A percentile compares a stretch with the other conserved stretches of the same genome.
These are phyloP conservation scores for Endoconidiophora polonica DNA, from an alignment of 2,329 filamentous ascomycete species.

Conservation along the genomic window DNA sequence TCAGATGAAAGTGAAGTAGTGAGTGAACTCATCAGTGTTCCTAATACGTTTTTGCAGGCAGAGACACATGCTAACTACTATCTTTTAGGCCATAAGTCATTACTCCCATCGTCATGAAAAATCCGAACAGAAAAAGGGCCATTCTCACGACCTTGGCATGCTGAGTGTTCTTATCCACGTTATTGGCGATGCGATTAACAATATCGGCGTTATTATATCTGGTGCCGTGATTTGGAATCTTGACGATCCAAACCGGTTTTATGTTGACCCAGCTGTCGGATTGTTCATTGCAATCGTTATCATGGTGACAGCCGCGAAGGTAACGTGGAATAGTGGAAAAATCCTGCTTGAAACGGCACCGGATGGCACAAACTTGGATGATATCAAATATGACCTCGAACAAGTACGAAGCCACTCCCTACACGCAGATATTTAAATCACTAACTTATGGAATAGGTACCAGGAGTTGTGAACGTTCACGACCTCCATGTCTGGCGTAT, in stretches of 20 bases:
- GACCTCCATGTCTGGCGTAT: conserved; percentile 61
- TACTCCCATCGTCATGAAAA: conserved; percentile 32
- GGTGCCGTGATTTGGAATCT: conserved; percentile 53
- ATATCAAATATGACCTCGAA: conserved; percentile 54
- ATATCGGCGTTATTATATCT: conserved; percentile 56
- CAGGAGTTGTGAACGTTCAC: conserved; percentile 49
- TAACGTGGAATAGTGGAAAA: conserved; percentile 43
- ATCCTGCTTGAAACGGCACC: conserved; percentile 56
- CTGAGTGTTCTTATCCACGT: conserved; percentile 55
- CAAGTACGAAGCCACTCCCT: conserved; percentile 25
- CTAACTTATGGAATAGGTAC: conserved; percentile 30
- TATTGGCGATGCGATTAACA: conserved; percentile 57
- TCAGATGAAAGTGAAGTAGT: conserved; percentile 14
- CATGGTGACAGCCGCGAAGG: conserved; percentile 42
- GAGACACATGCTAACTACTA: not conserved
- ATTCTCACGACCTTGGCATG: conserved; percentile 48
- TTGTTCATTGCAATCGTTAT: conserved; percentile 61
- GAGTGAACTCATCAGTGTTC: conserved; percentile 1
- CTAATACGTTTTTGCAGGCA: too few relatives aligned
- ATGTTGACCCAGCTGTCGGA: conserved; percentile 54
- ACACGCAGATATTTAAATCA: not conserved
- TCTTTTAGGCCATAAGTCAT: conserved; percentile 20
- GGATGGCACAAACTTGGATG: conserved; percentile 36
- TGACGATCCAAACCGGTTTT: conserved; percentile 40
- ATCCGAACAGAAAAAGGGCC: conserved; percentile 18